These are phyloP conservation scores for Tolypocladium tropicale DNA, from an alignment of 2,329 filamentous ascomycete genomes.

Conservation along the genomic window DNA sequence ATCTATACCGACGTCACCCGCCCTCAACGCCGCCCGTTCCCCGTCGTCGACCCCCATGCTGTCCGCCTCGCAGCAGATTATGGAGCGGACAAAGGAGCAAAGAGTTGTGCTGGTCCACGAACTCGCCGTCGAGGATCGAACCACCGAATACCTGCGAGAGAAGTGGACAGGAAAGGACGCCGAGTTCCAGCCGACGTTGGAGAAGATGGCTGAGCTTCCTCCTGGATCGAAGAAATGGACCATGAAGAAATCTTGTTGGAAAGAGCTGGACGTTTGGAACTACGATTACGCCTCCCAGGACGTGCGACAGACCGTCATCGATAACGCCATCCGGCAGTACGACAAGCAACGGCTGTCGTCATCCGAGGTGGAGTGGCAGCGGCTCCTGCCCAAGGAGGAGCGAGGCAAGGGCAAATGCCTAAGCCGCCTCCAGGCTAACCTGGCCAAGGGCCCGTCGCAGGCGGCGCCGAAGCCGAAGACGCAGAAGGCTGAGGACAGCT, in stretches of 20 bases:
- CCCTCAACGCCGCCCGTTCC: slow-evolving; percentile 42
- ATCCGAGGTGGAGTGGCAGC: slow-evolving; percentile 51
- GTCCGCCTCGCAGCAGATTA: slow-evolving; percentile 38
- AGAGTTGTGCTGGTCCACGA: slow-evolving; percentile 48
- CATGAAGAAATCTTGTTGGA: slow-evolving; percentile 48
- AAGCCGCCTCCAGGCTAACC: slow-evolving; percentile 49
- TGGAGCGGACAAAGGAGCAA: slow-evolving; percentile 43
- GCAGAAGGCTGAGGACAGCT: slow-evolving; percentile 39
- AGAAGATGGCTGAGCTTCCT: slow-evolving; percentile 48
- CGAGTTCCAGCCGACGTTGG: slow-evolving; percentile 44
- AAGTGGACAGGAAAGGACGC: slow-evolving; percentile 41
- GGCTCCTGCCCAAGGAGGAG: slow-evolving; percentile 45
- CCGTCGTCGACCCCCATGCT: slow-evolving; percentile 39
- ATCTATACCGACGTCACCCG: slow-evolving; percentile 43
- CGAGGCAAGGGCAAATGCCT: slow-evolving; percentile 48
- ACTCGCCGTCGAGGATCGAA: slow-evolving; percentile 43
- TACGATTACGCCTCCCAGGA: slow-evolving; percentile 45
- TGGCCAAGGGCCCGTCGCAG: slow-evolving; percentile 41
- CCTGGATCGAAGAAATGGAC: slow-evolving; percentile 39
- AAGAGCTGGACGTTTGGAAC: slow-evolving; percentile 54
- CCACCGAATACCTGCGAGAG: slow-evolving; percentile 35
- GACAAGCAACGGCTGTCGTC: slow-evolving; percentile 48
- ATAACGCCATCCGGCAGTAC: slow-evolving; percentile 49
- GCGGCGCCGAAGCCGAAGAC: slow-evolving; percentile 38
- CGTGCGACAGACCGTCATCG: slow-evolving; percentile 48